These are phyloP conservation scores for Clarireedia monteithiana DNA, from an alignment of 2,329 filamentous ascomycete genomes.

Conservation along the genomic window DNA sequence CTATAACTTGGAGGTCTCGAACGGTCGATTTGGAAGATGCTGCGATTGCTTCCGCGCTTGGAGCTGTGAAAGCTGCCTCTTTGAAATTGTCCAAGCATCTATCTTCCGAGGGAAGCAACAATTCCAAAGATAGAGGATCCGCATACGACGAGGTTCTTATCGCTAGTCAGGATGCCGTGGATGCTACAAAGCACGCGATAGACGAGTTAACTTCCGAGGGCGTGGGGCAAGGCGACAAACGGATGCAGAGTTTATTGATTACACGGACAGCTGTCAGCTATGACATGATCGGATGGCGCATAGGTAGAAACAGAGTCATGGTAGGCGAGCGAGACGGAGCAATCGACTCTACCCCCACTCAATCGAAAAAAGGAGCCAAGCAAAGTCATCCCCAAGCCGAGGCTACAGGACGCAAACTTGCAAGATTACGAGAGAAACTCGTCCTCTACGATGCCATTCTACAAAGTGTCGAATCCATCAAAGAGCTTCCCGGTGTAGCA, in stretches of 20 bases:
- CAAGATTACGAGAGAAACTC: constrained; percentile 74
- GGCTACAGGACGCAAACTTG: constrained; percentile 66
- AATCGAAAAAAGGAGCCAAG: constrained; percentile 44
- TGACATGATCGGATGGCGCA: constrained; percentile 87
- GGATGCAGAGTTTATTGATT: constrained; percentile 89
- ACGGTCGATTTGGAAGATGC: constrained; percentile 89
- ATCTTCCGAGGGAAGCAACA: constrained; percentile 35
- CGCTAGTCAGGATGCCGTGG: constrained; percentile 86
- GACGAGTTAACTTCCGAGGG: constrained; percentile 83
- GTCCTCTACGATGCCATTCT: constrained; percentile 87
- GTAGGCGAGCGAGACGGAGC: constrained; percentile 78
- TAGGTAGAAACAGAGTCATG: constrained; percentile 84
- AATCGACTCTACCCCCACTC: constrained; percentile 40
- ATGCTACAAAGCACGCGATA: constrained; percentile 87
- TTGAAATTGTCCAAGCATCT: constrained; percentile 42
- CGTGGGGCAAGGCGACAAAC: constrained; percentile 70
- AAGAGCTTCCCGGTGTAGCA: constrained; percentile 82
- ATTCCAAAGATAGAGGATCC: constrained; percentile 63
- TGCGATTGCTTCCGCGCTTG: constrained; percentile 78
- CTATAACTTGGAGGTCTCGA: constrained; percentile 77
- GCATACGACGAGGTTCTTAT: constrained; percentile 89
- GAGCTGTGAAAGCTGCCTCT: constrained; percentile 53
- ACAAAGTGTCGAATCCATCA: constrained; percentile 84
- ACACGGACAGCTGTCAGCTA: constrained; percentile 92
- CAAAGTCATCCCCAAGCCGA: constrained; percentile 46